Conservation (phyloP, 768 basidiomycete genomes). For the Lactarius hengduanensis region DNA sequence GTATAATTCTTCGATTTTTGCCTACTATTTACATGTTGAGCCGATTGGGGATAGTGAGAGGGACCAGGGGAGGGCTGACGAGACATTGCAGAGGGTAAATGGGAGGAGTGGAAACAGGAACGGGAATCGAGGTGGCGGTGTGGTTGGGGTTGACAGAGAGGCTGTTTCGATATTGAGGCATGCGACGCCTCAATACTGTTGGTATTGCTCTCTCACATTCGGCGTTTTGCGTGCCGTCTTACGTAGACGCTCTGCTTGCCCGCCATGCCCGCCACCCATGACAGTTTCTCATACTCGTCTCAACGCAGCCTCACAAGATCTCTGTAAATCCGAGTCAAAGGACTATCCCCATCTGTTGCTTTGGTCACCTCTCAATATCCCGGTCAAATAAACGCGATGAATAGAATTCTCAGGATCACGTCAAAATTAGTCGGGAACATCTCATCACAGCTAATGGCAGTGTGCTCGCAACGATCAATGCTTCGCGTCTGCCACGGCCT, state of each 20-base stretch:
- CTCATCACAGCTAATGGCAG: neutral
- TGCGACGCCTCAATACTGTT: slow-evolving; percentile 18
- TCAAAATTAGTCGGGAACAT: neutral
- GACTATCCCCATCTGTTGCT: neutral
- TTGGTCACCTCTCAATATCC: neutral
- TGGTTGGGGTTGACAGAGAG: slow-evolving; percentile 30
- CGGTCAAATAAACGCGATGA: neutral
- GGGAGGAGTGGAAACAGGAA: slow-evolving; percentile 35
- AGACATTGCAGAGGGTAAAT: slow-evolving; percentile 59
- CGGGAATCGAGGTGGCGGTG: slow-evolving; percentile 32
- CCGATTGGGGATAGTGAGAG: slow-evolving; percentile 30
- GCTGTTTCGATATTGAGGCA: slow-evolving; percentile 13
- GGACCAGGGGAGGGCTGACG: slow-evolving; percentile 46
- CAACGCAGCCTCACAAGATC: neutral
- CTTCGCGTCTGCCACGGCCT: neutral
- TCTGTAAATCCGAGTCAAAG: neutral
- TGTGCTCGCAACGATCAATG: neutral
- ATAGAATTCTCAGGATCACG: neutral
- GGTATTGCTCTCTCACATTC: slow-evolving; percentile 37
- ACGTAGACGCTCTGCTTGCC: slow-evolving; percentile 7
- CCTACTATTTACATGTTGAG: slow-evolving; percentile 27
- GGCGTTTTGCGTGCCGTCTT: slow-evolving; percentile 33
- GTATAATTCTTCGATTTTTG: slow-evolving; percentile 50
- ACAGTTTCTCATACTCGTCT: neutral
- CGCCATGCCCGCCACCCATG: neutral